Evolutionary conservation across 2,329 filamentous ascomycete genomes (phyloP).

Genomic region (Pseudopithomyces chartarum): DNA sequence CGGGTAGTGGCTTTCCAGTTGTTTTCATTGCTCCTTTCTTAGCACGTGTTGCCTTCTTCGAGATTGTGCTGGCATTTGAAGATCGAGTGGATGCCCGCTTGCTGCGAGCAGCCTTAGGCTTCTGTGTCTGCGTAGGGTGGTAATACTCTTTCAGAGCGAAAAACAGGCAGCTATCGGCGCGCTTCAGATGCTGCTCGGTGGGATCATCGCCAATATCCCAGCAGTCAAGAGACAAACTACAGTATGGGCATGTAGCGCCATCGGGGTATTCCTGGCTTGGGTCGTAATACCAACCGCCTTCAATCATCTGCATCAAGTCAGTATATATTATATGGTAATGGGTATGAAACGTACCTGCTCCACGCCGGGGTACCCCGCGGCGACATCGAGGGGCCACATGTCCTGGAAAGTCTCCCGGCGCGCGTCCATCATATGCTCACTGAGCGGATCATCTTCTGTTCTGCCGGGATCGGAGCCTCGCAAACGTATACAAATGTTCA

Average conservation of each 20-base stretch:
- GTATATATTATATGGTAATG: conserved; percentile 63
- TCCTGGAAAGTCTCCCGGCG: conserved; percentile 82
- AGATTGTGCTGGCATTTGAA: conserved; percentile 21
- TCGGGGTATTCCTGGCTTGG: conserved; percentile 83
- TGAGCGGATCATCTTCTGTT: conserved; percentile 75
- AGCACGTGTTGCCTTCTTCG: conserved; percentile 18
- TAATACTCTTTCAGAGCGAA: conserved; percentile 71
- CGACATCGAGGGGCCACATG: conserved; percentile 80
- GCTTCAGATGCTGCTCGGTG: conserved; percentile 82
- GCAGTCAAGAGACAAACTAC: conserved; percentile 84
- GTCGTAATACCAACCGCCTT: conserved; percentile 93
- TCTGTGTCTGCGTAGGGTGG: conserved; percentile 24
- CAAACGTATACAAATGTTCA: conserved; percentile 62
- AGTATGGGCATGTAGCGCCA: conserved; percentile 90
- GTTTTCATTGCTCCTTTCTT: conserved; percentile 13
- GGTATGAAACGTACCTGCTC: conserved; percentile 67
- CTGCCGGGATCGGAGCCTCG: conserved; percentile 65
- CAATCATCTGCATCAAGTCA: conserved; percentile 84
- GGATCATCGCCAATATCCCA: conserved; percentile 96
- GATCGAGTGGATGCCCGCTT: conserved; percentile 34
- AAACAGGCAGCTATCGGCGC: conserved; percentile 80
- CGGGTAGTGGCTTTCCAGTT: conserved; percentile 10
- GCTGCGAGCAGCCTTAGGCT: conserved; percentile 28
- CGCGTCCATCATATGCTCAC: conserved; percentile 73
- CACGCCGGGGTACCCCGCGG: conserved; percentile 30